phyloP scores from a whole-genome alignment of 176 grass and related monocot species.

The Eremochloa ophiuroides region DNA sequence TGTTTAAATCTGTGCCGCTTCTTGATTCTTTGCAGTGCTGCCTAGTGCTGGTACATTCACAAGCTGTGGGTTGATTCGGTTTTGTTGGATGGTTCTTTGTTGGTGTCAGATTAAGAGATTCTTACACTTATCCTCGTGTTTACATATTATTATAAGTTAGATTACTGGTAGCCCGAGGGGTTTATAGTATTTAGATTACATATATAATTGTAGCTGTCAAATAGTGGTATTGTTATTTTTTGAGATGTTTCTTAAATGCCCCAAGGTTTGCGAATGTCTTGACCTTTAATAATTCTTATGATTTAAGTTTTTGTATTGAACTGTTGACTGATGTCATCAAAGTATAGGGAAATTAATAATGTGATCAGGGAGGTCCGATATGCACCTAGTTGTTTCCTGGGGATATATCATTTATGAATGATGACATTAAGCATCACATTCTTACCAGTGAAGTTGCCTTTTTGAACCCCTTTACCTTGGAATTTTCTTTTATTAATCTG shows the following conservation, averaged over 20 bases:
- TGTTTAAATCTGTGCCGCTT: neutral
- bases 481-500: neutral
- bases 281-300: neutral
- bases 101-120: neutral
- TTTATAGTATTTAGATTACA: neutral
- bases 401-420: neutral
- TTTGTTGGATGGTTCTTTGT: neutral
- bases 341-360: neutral
- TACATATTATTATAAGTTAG: neutral
- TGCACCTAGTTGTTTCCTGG: neutral
- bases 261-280: neutral
- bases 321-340: neutral
- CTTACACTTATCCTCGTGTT: neutral
- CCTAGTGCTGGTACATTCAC: neutral
- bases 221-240: neutral
- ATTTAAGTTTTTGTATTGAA: neutral
- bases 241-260: neutral
- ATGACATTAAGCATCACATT: neutral
- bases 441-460: neutral
- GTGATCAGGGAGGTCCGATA: neutral
- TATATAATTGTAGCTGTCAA: neutral
- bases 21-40: neutral
- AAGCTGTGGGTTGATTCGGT: neutral
- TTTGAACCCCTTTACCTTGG: neutral
- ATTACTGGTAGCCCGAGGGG: neutral